Conservation (phyloP, 192 early-diverging fungal genomes). For the Coemansia aciculifera region DNA sequence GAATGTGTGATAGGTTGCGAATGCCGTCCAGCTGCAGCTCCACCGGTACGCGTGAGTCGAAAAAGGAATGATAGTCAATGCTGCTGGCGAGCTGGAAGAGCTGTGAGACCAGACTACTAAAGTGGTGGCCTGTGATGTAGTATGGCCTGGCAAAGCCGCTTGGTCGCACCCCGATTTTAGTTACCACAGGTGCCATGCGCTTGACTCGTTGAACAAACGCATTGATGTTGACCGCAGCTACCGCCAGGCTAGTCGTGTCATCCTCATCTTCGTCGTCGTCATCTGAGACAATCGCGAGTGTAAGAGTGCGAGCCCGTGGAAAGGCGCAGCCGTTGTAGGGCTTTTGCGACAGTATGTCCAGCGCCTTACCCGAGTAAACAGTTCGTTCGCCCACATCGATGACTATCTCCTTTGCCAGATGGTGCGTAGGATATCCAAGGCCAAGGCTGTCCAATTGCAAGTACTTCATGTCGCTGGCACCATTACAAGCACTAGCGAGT, state of each 20-base stretch:
- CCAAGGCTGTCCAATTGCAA: neutral
- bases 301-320: neutral
- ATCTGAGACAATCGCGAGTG: too few species aligned
- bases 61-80: neutral
- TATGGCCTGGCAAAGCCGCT: too few species aligned
- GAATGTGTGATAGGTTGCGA: neutral
- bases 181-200: too few species aligned
- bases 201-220: neutral
- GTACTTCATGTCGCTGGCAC: neutral
- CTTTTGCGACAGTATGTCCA: neutral
- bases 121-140: neutral
- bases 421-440: neutral
- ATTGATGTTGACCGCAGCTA: neutral
- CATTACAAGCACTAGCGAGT: too few species aligned
- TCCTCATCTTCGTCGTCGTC: neutral
- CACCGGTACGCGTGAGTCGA: neutral
- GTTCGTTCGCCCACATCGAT: neutral
- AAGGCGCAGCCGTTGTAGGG: neutral
- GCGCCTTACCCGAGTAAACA: neutral
- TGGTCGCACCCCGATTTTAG: too few species aligned
- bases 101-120: neutral
- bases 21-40: neutral
- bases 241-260: neutral
- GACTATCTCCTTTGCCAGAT: neutral
- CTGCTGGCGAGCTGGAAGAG: neutral